phyloP scores from a whole-genome alignment of 2,329 filamentous ascomycete species.

The Rutstroemia sp. region DNA sequence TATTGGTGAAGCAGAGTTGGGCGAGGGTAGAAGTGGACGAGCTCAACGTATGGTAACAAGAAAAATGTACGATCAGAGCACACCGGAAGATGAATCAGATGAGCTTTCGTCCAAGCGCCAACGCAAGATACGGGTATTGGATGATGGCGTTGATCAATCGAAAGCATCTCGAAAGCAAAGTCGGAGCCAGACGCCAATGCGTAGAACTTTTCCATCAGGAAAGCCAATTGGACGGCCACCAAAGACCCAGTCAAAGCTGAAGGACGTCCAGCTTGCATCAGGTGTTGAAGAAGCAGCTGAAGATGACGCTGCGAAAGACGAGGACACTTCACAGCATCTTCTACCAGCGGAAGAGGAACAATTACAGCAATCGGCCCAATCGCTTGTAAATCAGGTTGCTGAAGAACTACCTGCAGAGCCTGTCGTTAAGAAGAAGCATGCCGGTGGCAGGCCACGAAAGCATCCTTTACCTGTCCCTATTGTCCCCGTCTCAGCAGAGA shows the following conservation, averaged over 20 bases:
- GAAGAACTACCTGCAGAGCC: constrained; percentile 1
- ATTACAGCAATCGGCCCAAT: constrained; percentile 22
- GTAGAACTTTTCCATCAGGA: constrained; percentile 25
- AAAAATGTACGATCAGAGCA: constrained; percentile 20
- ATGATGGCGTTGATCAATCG: constrained; percentile 14
- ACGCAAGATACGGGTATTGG: constrained; percentile 20
- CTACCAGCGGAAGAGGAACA: constrained; percentile 19
- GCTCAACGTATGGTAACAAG: constrained; percentile 19
- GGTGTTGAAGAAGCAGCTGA: constrained; percentile 4
- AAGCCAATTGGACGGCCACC: constrained; percentile 29
- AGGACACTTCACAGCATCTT: constrained; percentile 15
- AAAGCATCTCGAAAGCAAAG: constrained; percentile 12
- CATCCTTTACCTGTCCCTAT: constrained; percentile 4
- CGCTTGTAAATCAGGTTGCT: constrained; percentile 18
- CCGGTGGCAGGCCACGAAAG: constrained; percentile 18
- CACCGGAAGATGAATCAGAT: constrained; percentile 22
- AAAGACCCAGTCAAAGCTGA: constrained; percentile 23
- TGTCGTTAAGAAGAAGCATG: constrained; percentile 16
- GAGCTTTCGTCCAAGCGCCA: constrained; percentile 23
- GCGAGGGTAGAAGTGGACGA: constrained; percentile 20
- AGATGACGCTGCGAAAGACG: constrained; percentile 8
- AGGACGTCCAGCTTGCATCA: constrained; percentile 19
- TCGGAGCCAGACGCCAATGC: constrained; percentile 17
- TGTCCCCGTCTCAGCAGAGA: neutral
- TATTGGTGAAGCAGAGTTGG: constrained; percentile 7